A percentile compares a stretch with the other conserved stretches of the same genome.
phyloP scores from a whole-genome alignment of 192 early-diverging fungal genomes.

The Entophlyctis luteolus region DNA sequence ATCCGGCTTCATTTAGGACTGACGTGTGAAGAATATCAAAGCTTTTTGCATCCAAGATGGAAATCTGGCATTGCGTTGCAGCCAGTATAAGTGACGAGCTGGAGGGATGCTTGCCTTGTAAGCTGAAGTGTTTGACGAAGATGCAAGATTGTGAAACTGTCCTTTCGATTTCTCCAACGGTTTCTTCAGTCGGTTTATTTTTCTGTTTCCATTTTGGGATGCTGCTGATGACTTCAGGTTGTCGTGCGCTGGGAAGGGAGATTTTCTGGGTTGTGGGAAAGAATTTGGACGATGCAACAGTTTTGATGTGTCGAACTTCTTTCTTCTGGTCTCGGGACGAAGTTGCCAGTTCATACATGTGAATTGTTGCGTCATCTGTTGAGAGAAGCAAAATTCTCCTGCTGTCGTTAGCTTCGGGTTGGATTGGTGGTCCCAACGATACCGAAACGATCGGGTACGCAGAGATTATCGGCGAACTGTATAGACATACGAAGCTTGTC shows the following conservation, averaged over 20 bases:
- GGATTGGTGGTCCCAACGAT: slow-evolving; percentile 9
- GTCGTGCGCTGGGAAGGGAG: not conserved
- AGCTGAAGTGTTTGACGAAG: not conserved
- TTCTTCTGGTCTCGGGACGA: slow-evolving; percentile 38
- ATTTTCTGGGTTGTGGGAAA: not conserved
- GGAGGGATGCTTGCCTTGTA: not conserved
- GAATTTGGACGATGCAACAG: slow-evolving; percentile 19
- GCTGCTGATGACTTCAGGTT: not conserved
- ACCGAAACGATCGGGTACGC: slow-evolving; percentile 28
- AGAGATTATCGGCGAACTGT: slow-evolving; percentile 37
- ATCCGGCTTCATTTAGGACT: not conserved
- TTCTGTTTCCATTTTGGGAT: slow-evolving; percentile 18
- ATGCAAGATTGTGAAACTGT: not conserved
- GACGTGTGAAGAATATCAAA: too few species aligned
- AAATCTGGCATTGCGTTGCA: too few species aligned
- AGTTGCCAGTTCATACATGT: slow-evolving; percentile 13
- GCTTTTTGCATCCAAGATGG: too few species aligned
- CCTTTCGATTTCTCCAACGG: not conserved
- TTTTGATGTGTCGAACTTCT: slow-evolving; percentile 16
- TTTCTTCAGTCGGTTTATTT: not conserved
- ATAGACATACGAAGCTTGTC: slow-evolving; percentile 18
- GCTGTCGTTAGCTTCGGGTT: not conserved
- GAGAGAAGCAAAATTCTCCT: not conserved
- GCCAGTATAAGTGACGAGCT: too few species aligned
- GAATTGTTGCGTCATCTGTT: slow-evolving; percentile 17